Base-by-base conservation (phyloP, 441 rosid species). In the Pelargonium myrrhifolium region DNA sequence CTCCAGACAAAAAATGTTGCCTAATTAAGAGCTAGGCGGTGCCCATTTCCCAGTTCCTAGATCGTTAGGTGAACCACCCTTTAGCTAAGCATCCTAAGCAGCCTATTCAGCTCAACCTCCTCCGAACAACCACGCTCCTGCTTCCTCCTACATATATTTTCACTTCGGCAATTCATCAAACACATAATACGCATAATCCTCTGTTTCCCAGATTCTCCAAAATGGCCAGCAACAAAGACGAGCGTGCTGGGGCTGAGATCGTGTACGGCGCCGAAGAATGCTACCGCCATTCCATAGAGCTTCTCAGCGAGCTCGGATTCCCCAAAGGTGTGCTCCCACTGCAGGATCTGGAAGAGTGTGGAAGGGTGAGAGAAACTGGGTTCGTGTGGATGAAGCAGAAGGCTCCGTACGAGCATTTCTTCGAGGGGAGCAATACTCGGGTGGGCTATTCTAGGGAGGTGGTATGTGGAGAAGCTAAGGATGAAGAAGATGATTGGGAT, bases 401-500 rank as follows among this genome's bases (percentile, higher is more conserved):
- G 80, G 84, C 83, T 0, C 96, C 98, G 0, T 86, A 76, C 28
- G 96, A 93, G 75, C 98, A 93, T 72, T 87, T 86, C 81, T 93
- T 93, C 59, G 81, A 22, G 18, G 79, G 64, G 42, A 85, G 90
- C 35, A 83, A 82, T 43, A 78, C 85, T 0, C 83, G 84, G 2
- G 97, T 89, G 45, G 86, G 91, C 60, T 93, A 93, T 58, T 81
- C 74, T 8, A 22, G 71, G 1, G 97, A 90, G 72, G 97, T 93
- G 53, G 9, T 89, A 90, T 37, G 85, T 89, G 47, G 98, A 93
- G 72, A 89, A 83, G 79, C 65, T 75, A 43, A 86, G 74, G 87
- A 90, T 90, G 98, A 93, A 87, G 84, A 90, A 78, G 74, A 93
- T 93, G 93, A 93, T 84, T 1, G 98, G 98, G 21, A 71, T 93